Evolutionary conservation across 2,329 filamentous ascomycete genomes (phyloP).

Genomic region (Cryphonectria parasitica): DNA sequence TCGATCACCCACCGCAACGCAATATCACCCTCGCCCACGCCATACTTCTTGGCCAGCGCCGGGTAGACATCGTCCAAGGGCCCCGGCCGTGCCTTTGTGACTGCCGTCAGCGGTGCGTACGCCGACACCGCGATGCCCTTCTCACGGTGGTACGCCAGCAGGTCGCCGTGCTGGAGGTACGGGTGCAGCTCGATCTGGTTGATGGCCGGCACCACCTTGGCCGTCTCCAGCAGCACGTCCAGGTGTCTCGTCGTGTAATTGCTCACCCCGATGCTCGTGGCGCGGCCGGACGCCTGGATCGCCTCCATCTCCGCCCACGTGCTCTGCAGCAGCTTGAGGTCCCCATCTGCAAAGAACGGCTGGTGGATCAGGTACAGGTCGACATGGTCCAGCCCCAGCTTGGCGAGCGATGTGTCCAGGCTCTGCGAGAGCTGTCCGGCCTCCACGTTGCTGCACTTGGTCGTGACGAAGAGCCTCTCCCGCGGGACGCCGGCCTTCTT

Average conservation of each 20-base stretch:
- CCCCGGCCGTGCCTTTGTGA: conserved; percentile 53
- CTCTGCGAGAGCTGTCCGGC: conserved; percentile 47
- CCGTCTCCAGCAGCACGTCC: conserved; percentile 60
- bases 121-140: conserved; percentile 44
- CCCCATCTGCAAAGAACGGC: conserved; percentile 55
- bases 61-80: conserved; percentile 57
- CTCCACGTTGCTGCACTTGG: conserved; percentile 53
- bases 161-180: conserved; percentile 66
- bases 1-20: conserved; percentile 62
- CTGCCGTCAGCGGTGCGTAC: conserved; percentile 36
- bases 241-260: conserved; percentile 68
- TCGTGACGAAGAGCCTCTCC: conserved; percentile 70
- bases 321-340: conserved; percentile 57
- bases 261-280: conserved; percentile 74
- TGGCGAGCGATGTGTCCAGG: conserved; percentile 63
- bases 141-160: conserved; percentile 45
- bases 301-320: conserved; percentile 66
- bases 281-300: conserved; percentile 68
- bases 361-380: conserved; percentile 71
- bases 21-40: conserved; percentile 55
- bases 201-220: conserved; percentile 65
- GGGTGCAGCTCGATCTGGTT: conserved; percentile 86
- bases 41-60: conserved; percentile 54
- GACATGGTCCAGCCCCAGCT: conserved; percentile 71
- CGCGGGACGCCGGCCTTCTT: conserved; percentile 67